phyloP scores from a whole-genome alignment of 129 eudicot genomes.

The Flaveria sonorensis region DNA sequence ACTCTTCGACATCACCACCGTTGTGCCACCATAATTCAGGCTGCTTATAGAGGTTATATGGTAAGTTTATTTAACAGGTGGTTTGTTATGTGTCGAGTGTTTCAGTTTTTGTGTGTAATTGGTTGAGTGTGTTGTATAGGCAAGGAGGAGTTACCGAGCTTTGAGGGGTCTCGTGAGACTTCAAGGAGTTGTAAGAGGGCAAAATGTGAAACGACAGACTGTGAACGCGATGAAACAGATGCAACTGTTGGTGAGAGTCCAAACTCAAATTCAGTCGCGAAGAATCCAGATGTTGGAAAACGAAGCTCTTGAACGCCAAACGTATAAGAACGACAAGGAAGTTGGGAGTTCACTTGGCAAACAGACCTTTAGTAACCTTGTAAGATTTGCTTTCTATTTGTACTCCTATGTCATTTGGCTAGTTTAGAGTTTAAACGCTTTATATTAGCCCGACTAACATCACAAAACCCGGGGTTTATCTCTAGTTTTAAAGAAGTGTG shows the following conservation, averaged over 20 bases:
- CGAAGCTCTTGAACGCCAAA: slow-evolving; percentile 60
- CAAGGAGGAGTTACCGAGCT: slow-evolving; percentile 85
- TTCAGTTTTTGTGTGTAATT: neutral
- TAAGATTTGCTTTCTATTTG: slow-evolving; percentile 20
- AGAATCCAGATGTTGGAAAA: slow-evolving; percentile 88
- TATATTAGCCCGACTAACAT: no score
- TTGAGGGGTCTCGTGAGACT: slow-evolving; percentile 95
- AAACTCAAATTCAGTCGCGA: slow-evolving; percentile 90
- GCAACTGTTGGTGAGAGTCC: slow-evolving; percentile 91
- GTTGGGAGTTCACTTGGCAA: slow-evolving; percentile 65
- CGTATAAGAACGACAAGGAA: slow-evolving; percentile 59
- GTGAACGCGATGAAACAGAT: slow-evolving; percentile 87
- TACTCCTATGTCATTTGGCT: neutral
- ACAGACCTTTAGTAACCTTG: slow-evolving; percentile 53
- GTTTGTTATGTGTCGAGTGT: neutral
- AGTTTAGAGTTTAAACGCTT: no score
- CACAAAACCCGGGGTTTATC: neutral
- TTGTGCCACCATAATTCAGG: slow-evolving; percentile 83
- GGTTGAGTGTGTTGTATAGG: slow-evolving; percentile 44
- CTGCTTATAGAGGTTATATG: slow-evolving; percentile 89
- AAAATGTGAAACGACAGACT: slow-evolving; percentile 84
- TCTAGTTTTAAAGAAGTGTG: no score
- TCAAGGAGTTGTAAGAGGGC: slow-evolving; percentile 85
- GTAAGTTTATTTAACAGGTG: slow-evolving; percentile 38
- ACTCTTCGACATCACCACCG: slow-evolving; percentile 59